A percentile compares a stretch with the other conserved stretches of the same genome.
These are phyloP conservation scores for Clarireedia paspali DNA, from an alignment of 2,329 filamentous ascomycete genomes.

Conservation along the genomic window DNA sequence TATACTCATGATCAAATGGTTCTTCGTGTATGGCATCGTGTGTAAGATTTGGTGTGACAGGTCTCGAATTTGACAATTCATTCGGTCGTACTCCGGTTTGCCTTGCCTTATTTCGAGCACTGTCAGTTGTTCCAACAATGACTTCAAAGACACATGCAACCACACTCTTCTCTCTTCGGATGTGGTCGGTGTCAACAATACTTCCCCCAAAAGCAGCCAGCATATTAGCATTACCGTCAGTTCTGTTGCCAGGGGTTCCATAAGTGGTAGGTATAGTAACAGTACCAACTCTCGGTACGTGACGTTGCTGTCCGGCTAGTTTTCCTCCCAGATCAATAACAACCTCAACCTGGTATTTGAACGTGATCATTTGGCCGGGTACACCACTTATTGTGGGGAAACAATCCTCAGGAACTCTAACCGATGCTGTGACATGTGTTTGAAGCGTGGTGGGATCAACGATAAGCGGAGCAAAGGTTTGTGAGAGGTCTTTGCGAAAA, in stretches of 20 bases:
- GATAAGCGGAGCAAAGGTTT: slow-evolving; percentile 81
- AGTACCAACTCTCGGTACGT: slow-evolving; percentile 26
- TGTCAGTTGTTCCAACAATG: slow-evolving; percentile 79
- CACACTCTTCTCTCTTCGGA: slow-evolving; percentile 87
- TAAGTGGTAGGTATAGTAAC: slow-evolving; percentile 20
- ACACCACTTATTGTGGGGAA: slow-evolving; percentile 90
- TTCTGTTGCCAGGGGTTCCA: slow-evolving; percentile 14
- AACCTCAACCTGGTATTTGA: slow-evolving; percentile 89
- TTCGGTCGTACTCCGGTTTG: slow-evolving; percentile 18
- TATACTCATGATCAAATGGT: slow-evolving; percentile 6
- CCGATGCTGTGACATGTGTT: slow-evolving; percentile 71
- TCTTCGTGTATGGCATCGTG: slow-evolving; percentile 22
- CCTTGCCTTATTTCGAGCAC: slow-evolving; percentile 32
- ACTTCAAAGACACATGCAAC: slow-evolving; percentile 81
- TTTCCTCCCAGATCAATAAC: slow-evolving; percentile 88
- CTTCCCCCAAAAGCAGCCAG: slow-evolving; percentile 52
- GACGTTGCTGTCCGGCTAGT: slow-evolving; percentile 55
- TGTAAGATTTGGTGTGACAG: slow-evolving; percentile 10
- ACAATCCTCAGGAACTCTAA: slow-evolving; percentile 80
- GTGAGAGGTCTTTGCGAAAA: slow-evolving; percentile 92
- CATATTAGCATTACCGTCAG: slow-evolving; percentile 34
- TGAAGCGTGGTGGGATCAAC: slow-evolving; percentile 74
- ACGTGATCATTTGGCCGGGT: slow-evolving; percentile 88
- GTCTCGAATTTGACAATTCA: slow-evolving; percentile 16
- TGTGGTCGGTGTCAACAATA: slow-evolving; percentile 79